Conservation (phyloP, 2,329 filamentous ascomycete species). For the Penicillium rolfsii region DNA sequence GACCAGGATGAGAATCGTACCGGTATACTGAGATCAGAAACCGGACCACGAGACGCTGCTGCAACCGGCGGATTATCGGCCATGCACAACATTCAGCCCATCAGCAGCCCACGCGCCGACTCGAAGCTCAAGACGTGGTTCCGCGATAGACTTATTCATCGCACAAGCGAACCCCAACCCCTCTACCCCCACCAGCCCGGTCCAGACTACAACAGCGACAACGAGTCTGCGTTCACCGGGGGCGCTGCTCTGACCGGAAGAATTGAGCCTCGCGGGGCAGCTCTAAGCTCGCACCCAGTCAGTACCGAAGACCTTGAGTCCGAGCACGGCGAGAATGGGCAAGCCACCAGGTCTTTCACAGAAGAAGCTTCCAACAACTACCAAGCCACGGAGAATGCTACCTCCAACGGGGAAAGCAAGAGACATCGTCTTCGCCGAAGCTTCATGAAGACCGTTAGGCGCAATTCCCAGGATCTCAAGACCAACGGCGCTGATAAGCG, state of each 20-base stretch:
- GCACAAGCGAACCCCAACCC: slow-evolving; percentile 30
- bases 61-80: slow-evolving; percentile 6
- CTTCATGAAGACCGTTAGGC: slow-evolving; percentile 33
- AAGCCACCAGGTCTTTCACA: background rate
- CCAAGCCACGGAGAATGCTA: slow-evolving; percentile 20
- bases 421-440: slow-evolving; percentile 33
- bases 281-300: slow-evolving; percentile 40
- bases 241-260: slow-evolving; percentile 26
- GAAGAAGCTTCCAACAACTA: background rate
- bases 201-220: slow-evolving; percentile 24
- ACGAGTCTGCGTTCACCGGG: slow-evolving; percentile 25
- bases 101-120: slow-evolving; percentile 34
- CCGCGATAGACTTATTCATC: slow-evolving; percentile 35
- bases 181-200: slow-evolving; percentile 31
- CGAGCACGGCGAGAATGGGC: slow-evolving; percentile 14
- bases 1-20: slow-evolving; percentile 4
- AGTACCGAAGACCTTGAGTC: slow-evolving; percentile 27
- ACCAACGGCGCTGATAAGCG: slow-evolving; percentile 21
- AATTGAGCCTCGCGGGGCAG: slow-evolving; percentile 27
- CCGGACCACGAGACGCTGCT: slow-evolving; percentile 20
- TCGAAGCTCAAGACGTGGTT: slow-evolving; percentile 44
- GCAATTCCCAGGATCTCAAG: slow-evolving; percentile 26
- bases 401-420: slow-evolving; percentile 22
- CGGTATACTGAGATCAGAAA: background rate
- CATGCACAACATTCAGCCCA: slow-evolving; percentile 21